Base-by-base conservation (phyloP, 2,329 filamentous ascomycete genomes). In the Mycocentrospora acerina region DNA sequence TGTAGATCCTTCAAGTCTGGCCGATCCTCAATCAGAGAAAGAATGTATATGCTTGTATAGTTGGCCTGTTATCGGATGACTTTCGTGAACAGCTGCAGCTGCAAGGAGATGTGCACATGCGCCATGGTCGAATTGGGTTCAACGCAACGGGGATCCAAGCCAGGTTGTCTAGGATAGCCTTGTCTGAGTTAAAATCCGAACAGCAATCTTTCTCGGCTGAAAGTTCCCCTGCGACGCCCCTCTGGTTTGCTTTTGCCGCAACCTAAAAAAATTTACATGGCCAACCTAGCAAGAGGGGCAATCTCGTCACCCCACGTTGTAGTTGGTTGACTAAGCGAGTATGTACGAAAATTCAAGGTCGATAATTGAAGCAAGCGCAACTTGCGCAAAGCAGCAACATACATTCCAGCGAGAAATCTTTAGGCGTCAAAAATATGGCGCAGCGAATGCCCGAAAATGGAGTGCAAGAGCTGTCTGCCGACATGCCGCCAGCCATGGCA, bases 401-500 rank as follows among this genome's bases (percentile, higher is more conserved):
- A 27, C 6, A n/a, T 11, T 22, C 14, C 30, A 25, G 16, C 29
- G 35, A 24, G 19, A 28, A 29, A n/a, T 7, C 19, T 9, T 22
- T 11, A 10, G 11, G 14, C n/a, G 5, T 28, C 4, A 25, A 28
- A 46, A 9, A 30, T 25, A 60, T 62, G 58, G 43, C 55, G 32
- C 37, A 50, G 24, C 38, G 53, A 27, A 4, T 43, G 10, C 24
- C 35, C 1, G 32, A 48, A 15, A 41, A 51, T 35, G 48, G 29
- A 12, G 34, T 48, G 14, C 42, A 39, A 35, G 44, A 40, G 42
- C 62, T 40, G 62, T 59, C 61, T 2, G 69, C 78, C 5, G 66
- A 71, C 10, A 68, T 83, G 45, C 81, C 82, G 4, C 80, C 81
- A 1, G 71, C 69, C 4, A 80, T 83, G 72, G 78, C 77, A 13